Evolutionary conservation across 148 eudicot genomes (phyloP), one percentile per base, ranked within the genome.

Genomic region (Chenopodium formosanum): DNA sequence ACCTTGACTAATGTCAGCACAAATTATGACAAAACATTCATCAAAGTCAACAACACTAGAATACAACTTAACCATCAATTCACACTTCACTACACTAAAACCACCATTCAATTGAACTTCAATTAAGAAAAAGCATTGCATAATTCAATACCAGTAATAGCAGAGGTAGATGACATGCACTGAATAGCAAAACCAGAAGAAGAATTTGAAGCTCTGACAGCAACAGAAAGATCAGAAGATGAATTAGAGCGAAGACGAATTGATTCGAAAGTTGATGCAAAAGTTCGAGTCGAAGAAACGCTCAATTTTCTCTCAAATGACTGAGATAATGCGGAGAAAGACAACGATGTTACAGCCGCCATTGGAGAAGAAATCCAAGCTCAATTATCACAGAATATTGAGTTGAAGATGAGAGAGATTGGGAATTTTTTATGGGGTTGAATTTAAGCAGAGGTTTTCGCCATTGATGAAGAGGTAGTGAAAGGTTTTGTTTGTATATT

Each of bases 331-430:
- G 91, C 87, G 0, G 90, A 76, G 85, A 91, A 85, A 8, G 90
- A 83, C 20, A 91, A 75, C 71, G 94, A 87, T 72, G 90, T 82
- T 65, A 92, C 83, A 0, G 94, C 91, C 79, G 97, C 94, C 92
- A 91, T 31, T 62, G 17, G 44, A 72, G 75, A 65, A 40, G 7
- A 64, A 58, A 7, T 0, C 62, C 5, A 56, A 56, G 62, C 62
- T 56, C 22, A 17, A 56, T 17, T 13, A 56, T 17, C 2, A 9
- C 34, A 65, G 32, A 23, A 3, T 65, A 65, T 65, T 23, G 10
- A 48, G 13, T 48, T 65, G 32, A 56, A 1, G 25, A 25, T 40
- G 44, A 40, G 8, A 40, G 44, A 40, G 44, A 40, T 40, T 6
- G 44, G 1, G 7, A 6, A 40, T 40, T 5, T 4, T 37, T 40